phyloP scores from a whole-genome alignment of 208 protist genomes.

The Phytomonas sp. region DNA sequence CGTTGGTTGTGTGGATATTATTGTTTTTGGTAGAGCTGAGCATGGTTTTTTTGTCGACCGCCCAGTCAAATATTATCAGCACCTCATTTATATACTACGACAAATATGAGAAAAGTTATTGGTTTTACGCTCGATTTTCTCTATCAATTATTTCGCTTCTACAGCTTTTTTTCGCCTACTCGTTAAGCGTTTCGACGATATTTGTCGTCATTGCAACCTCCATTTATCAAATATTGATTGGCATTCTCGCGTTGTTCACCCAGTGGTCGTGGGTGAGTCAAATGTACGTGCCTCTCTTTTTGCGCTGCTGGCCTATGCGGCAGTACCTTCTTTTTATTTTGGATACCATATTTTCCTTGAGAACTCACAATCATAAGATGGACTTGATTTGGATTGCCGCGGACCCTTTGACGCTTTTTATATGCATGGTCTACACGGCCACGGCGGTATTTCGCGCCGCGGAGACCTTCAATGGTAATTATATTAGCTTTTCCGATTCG shows the following conservation, averaged over 20 bases:
- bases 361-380: conserved; percentile 42
- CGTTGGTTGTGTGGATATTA: conserved; percentile 68
- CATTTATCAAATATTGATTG: conserved; percentile 72
- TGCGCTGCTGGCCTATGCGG: conserved; percentile 80
- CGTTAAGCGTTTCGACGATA: conserved; percentile 58
- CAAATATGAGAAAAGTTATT: conserved; percentile 32
- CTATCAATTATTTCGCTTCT: conserved; percentile 65
- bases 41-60: conserved; percentile 62
- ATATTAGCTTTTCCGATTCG: conserved; percentile 42
- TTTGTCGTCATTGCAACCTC: conserved; percentile 67
- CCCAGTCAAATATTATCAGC: conserved; percentile 40
- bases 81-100: conserved; percentile 56
- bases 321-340: conserved; percentile 85
- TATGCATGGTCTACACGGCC: conserved; percentile 66
- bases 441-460: conserved; percentile 63
- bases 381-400: conserved; percentile 60
- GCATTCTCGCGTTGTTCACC: conserved; percentile 43
- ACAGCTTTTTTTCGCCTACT: conserved; percentile 82
- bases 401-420: conserved; percentile 62
- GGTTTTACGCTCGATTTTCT: conserved; percentile 54
- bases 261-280: conserved; percentile 52
- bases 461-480: conserved; percentile 59
- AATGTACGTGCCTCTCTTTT: conserved; percentile 80
- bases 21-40: conserved; percentile 68
- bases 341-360: conserved; percentile 63